These are phyloP conservation scores for Cicer pinnatifidum DNA, from an alignment of 306 rosid genomes.

Conservation along the genomic window DNA sequence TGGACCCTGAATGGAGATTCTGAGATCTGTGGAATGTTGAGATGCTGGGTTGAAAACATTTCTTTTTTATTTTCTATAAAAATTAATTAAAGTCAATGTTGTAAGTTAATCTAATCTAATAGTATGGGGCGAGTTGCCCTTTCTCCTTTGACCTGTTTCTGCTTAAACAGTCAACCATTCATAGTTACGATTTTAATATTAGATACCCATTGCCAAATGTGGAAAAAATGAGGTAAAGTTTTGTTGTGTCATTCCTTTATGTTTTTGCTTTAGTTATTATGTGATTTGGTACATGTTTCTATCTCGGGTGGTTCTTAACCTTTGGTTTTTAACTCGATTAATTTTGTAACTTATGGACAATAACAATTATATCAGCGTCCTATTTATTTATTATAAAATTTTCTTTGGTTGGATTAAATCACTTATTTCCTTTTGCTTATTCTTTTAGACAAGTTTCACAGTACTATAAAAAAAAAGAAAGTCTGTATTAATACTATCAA, in stretches of 20 bases:
- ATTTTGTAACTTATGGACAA: neutral
- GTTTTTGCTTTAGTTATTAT: neutral
- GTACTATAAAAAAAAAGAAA: too few relatives aligned
- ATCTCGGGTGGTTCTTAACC: neutral
- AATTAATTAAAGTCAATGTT: conserved; percentile 54
- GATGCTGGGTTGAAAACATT: conserved; percentile 33
- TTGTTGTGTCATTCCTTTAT: neutral
- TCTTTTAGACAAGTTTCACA: too few relatives aligned
- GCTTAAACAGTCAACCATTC: conserved; percentile 42
- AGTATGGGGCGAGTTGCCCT: conserved; percentile 60
- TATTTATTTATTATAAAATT: too few relatives aligned
- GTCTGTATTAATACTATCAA: too few relatives aligned
- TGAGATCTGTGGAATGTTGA: conserved; percentile 49
- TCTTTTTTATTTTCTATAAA: conserved; percentile 47
- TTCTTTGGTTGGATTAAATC: too few relatives aligned
- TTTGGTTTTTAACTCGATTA: neutral
- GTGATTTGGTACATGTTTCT: conserved; percentile 10
- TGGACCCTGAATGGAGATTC: conserved; percentile 95
- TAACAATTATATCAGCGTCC: too few relatives aligned
- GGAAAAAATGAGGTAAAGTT: conserved; percentile 49
- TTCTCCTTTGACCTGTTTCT: conserved; percentile 43
- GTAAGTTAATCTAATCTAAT: conserved; percentile 85
- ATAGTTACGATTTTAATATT: conserved; percentile 43
- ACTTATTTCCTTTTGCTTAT: too few relatives aligned
- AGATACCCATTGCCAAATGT: conserved; percentile 49